phyloP scores from a whole-genome alignment of 768 basidiomycete genomes.

The Boletellus ananas region DNA sequence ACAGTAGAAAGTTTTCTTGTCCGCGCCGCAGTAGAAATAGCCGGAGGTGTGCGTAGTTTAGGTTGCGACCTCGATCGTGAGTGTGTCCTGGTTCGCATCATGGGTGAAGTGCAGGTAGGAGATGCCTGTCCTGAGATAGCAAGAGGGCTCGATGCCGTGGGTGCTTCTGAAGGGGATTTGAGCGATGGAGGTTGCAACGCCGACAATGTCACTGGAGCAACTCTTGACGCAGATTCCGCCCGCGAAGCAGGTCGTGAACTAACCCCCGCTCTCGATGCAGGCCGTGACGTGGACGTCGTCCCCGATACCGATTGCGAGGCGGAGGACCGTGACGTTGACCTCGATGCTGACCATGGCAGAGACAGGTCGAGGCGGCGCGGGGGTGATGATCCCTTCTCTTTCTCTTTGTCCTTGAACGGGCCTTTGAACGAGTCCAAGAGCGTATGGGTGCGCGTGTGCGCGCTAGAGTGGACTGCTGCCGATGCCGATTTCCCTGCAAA shows the following conservation, averaged over 20 bases:
- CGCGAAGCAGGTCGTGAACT: conserved; percentile 17
- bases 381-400: conserved; percentile 26
- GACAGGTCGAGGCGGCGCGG: conserved; percentile 33
- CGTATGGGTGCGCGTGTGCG: conserved; percentile 17
- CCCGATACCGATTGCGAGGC: conserved; percentile 15
- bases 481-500: conserved; percentile 35
- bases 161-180: not conserved
- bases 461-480: conserved; percentile 8
- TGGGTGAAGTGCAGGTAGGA: not conserved
- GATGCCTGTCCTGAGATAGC: not conserved
- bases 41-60: conserved; percentile 21
- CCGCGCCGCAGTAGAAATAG: conserved; percentile 1
- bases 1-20: conserved; percentile 29
- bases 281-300: conserved; percentile 11
- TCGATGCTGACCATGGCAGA: conserved; percentile 32
- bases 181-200: not conserved
- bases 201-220: not conserved
- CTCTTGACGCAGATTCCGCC: conserved; percentile 1
- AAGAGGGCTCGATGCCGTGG: not conserved
- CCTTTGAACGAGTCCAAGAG: conserved; percentile 18
- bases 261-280: conserved; percentile 18
- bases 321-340: conserved; percentile 13
- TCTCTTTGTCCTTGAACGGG: conserved; percentile 23
- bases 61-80: conserved; percentile 36
- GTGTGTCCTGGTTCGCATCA: conserved; percentile 9